Conservation (phyloP, 257 asterid species). For the Nemophila menziesii region DNA sequence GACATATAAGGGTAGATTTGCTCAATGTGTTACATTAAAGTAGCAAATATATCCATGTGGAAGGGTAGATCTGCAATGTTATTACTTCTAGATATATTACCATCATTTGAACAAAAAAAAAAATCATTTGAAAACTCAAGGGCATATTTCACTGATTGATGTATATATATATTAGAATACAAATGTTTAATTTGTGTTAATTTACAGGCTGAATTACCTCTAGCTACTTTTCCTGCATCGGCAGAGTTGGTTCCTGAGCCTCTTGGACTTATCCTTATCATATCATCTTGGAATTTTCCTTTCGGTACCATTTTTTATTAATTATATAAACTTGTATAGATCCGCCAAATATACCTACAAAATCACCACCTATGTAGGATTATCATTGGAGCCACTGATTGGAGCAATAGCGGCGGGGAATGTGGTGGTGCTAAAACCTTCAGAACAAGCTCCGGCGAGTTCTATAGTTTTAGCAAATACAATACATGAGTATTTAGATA, state of each 20-base stretch:
- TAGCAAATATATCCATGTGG: no score
- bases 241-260: conserved; percentile 76
- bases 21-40: no score
- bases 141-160: no score
- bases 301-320: no score
- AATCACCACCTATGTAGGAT: conserved; percentile 26
- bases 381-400: conserved; percentile 59
- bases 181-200: no score
- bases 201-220: conserved; percentile 64
- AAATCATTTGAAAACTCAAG: no score
- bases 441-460: conserved; percentile 63
- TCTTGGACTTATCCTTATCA: conserved; percentile 63
- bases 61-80: no score
- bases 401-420: conserved; percentile 92
- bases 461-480: conserved; percentile 40
- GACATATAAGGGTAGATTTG: no score
- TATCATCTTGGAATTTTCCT: conserved; percentile 84
- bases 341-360: background rate
- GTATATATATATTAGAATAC: background rate
- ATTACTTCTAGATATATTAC: background rate
- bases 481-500: conserved; percentile 38
- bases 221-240: conserved; percentile 61
- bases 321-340: background rate
- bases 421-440: conserved; percentile 52
- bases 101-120: background rate